Base-by-base conservation (phyloP, 495 filamentous ascomycete species). In the Clavariopsis aquatica region DNA sequence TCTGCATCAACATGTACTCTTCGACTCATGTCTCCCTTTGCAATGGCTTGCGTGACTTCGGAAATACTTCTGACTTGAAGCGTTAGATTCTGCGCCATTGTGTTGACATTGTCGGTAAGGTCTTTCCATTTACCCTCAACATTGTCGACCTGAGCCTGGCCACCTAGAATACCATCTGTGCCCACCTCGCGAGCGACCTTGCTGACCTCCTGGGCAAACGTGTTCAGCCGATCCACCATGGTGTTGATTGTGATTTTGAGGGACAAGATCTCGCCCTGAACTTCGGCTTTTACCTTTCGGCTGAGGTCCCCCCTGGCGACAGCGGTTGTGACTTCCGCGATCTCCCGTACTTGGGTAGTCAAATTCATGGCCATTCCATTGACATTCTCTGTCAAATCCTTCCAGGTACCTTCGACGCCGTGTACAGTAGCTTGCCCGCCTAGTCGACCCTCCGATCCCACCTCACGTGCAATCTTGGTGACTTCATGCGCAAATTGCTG, bases 91-190 rank as follows among this genome's bases (percentile, higher is more conserved):
- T 91, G 85, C 38, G 94, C 94, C 94, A 98, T 97, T 49, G 90
- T 87, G 77, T 91, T 91, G 76, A 92, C 89, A 68, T 98, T 98
- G 72, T 96, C 91, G 13, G 95, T 99, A 23, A 99, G 83, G 76
- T 99, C 95, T 76, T 96, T 96, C 94, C 94, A 99, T 80, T 96
- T 97, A 70, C 94, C 94, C 80, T 99, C 94, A 43, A 98, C 95
- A 66, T 96, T 94, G 69, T 96, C 90, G 8, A 99, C 94, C 75
- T 95, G 89, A 52, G 94, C 94, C 77, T 98, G 94, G 19, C 94
- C 94, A 60, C 94, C 94, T 23, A 99, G 82, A 9, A 89, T 96
- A 69, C 94, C 94, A 67, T 99, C 94, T 5, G 94, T 99, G 68
- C 94, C 94, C 80, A 99, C 94, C 77, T 99, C 94, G 65, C 94